Conservation (phyloP, 2,329 filamentous ascomycete species). For the Fusarium robinianum region DNA sequence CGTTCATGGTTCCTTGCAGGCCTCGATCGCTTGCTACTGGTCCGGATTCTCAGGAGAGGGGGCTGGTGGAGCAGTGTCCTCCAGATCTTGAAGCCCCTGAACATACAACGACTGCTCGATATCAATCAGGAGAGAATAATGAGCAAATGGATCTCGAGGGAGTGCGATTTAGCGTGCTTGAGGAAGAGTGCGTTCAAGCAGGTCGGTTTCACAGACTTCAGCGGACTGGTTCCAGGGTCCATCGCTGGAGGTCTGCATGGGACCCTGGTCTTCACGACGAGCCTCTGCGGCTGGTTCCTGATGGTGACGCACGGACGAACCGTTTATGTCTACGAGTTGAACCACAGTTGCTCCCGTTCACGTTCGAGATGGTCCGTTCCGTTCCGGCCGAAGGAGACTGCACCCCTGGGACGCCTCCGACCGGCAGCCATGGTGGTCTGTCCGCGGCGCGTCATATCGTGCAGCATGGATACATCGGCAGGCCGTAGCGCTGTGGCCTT, state of each 20-base stretch:
- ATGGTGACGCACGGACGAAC: constrained; percentile 57
- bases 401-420: constrained; percentile 39
- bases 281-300: constrained; percentile 62
- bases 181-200: constrained; percentile 38
- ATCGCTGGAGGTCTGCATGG: constrained; percentile 32
- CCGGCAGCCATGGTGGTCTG: constrained; percentile 60
- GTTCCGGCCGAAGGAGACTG: constrained; percentile 30
- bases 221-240: constrained; percentile 36
- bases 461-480: constrained; percentile 66
- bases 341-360: constrained; percentile 41
- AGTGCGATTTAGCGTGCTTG: constrained; percentile 39
- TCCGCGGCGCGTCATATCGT: constrained; percentile 59
- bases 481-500: constrained; percentile 60
- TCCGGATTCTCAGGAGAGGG: constrained; percentile 57
- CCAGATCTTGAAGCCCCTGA: constrained; percentile 33
- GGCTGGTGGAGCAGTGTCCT: constrained; percentile 55
- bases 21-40: constrained; percentile 55
- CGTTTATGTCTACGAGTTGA: constrained; percentile 59
- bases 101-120: constrained; percentile 12
- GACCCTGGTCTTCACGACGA: constrained; percentile 53
- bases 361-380: constrained; percentile 35
- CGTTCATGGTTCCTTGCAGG: constrained; percentile 63
- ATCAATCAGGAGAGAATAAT: constrained; percentile 40
- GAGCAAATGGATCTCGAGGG: constrained; percentile 49
- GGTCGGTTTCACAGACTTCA: constrained; percentile 44